These are phyloP conservation scores for Flaveria ramosissima DNA, from an alignment of 129 eudicot genomes.

Conservation along the genomic window DNA sequence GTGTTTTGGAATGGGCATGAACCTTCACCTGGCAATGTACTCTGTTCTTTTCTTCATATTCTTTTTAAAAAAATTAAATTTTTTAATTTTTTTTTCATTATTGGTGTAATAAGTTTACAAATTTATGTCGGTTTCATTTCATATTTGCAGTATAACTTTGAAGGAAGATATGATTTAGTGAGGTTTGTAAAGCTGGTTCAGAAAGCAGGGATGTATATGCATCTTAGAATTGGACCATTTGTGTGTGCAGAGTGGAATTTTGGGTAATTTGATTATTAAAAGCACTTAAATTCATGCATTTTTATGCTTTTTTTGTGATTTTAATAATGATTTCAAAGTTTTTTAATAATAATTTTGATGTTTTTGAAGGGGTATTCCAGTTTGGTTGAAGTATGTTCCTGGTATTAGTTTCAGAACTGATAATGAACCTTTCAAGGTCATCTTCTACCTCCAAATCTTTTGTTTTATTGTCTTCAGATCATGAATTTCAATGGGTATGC, in stretches of 20 bases:
- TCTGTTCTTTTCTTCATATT: neutral
- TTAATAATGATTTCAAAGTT: neutral
- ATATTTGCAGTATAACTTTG: conserved; percentile 71
- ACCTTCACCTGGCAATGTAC: conserved; percentile 89
- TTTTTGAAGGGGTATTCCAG: conserved; percentile 76
- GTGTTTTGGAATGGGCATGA: conserved; percentile 93
- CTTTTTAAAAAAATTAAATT: neutral
- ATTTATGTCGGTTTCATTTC: neutral
- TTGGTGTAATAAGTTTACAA: neutral
- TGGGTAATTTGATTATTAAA: conserved; percentile 51
- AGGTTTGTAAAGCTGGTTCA: conserved; percentile 75
- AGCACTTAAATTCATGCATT: neutral
- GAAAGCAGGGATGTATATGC: conserved; percentile 72
- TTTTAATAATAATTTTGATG: neutral
- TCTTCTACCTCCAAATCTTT: conserved; percentile 12
- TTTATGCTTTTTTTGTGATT: conserved; percentile 3
- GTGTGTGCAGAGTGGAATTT: conserved; percentile 99
- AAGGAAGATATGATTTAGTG: conserved; percentile 82
- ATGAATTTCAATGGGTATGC: neutral
- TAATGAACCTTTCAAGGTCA: conserved; percentile 87
- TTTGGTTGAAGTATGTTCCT: conserved; percentile 96
- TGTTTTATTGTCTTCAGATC: neutral
- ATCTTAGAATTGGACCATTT: conserved; percentile 95
- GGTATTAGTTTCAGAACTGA: conserved; percentile 95
- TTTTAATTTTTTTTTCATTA: neutral